Evolutionary conservation across 192 early-diverging fungal genomes (phyloP).

Genomic region (Backusella macrospora): DNA sequence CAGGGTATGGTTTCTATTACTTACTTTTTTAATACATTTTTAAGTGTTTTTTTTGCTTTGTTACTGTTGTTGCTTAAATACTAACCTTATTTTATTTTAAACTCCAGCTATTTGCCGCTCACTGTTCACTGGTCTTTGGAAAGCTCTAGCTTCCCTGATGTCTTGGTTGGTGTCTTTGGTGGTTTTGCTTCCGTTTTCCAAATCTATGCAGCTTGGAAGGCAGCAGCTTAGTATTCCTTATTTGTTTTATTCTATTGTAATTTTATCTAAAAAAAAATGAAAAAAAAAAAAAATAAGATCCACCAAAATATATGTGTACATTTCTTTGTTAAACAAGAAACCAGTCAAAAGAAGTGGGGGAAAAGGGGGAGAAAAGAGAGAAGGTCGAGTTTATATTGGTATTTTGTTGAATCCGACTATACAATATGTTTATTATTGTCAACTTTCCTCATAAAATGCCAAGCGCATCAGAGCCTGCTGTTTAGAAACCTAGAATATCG

Average conservation of each 20-base stretch:
- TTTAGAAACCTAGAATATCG: too few species aligned
- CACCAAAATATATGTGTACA: neutral
- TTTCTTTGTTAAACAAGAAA: neutral
- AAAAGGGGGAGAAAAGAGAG: too few species aligned
- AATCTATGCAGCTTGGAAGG: constrained; percentile 82
- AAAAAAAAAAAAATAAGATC: neutral
- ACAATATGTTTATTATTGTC: too few species aligned
- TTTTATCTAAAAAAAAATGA: neutral
- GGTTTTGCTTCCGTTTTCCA: constrained; percentile 89
- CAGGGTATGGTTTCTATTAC: constrained; percentile 62
- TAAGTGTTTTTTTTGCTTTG: neutral
- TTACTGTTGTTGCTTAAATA: neutral
- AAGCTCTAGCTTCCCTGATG: constrained; percentile 86
- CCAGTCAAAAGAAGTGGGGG: neutral
- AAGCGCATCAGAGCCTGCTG: too few species aligned
- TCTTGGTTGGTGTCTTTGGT: constrained; percentile 90
- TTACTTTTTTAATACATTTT: constrained; percentile 2
- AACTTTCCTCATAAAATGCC: too few species aligned
- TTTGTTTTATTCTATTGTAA: neutral
- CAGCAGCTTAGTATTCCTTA: constrained; percentile 49
- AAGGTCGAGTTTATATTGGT: too few species aligned
- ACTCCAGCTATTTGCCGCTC: constrained; percentile 39
- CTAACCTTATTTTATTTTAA: constrained; percentile 24
- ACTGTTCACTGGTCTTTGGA: constrained; percentile 88
- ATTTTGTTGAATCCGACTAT: too few species aligned